Evolutionary conservation across 2,329 filamentous ascomycete species (phyloP), one percentile per base, ranked within the genome.

Genomic region (Venturia nashicola): DNA sequence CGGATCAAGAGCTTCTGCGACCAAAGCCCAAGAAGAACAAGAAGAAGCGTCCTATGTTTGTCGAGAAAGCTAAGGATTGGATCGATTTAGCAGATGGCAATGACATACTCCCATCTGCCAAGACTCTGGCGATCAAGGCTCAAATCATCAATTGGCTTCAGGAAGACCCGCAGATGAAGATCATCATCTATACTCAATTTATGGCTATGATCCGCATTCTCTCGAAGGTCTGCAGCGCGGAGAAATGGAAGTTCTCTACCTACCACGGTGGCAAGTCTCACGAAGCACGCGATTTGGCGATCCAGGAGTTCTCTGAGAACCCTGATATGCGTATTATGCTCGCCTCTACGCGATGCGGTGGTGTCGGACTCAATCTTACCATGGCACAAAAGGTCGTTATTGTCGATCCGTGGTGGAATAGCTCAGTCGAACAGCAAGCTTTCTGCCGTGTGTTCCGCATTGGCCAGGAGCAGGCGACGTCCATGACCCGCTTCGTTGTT

Each of bases 371-470:
- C 27, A 86, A 87, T 67, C 73, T 87, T 12, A 85, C 83, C 0
- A 80, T 80, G 71, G 85, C 85, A 0, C 74, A 69, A 5, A 71
- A 74, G 5, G 78, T 80, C 60, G 79, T 83, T 48, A 72, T 76
- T 16, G 70, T 82, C 20, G 79, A 80, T 65, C 76, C 76, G 0
- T 80, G 77, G 78, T 90, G 84, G 83, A 89, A 90, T 64, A 72
- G 72, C 1, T 76, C 79, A 0, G 72, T 78, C 0, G 86, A 90
- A 67, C 75, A 84, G n/a, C 88, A 90, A 68, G 86, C 83, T 0
- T 83, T 83, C 69, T 81, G 78, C 1, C 81, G 88, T 0, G 82
- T 90, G 0, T 82, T 82, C 68, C 80, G 88, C 5, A 84, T 86
- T 2, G 87, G 87, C 0, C 89, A 93, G 67, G 66, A 70, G 0